Evolutionary conservation across 805 yeast genomes (phyloP).

Genomic region (Jamesozyma spencerorum): DNA sequence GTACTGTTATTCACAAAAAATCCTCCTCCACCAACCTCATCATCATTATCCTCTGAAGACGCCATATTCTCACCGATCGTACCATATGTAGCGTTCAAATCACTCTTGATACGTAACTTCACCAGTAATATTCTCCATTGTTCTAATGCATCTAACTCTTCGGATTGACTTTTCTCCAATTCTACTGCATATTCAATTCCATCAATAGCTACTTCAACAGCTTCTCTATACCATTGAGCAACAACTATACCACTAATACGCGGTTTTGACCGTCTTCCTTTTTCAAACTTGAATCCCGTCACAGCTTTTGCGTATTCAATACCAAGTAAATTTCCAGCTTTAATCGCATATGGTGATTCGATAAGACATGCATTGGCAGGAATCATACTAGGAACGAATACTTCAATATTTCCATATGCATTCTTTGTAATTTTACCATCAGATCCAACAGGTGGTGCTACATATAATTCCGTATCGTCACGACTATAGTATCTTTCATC

Average conservation of each 20-base stretch:
- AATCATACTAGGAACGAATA: conserved; percentile 69
- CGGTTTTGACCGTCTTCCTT: conserved; percentile 45
- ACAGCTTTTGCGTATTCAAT: conserved; percentile 85
- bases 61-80: conserved; percentile 8
- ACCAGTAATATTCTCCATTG: conserved; percentile 26
- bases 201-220: conserved; percentile 25
- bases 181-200: conserved; percentile 21
- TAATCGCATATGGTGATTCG: conserved; percentile 42
- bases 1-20: conserved; percentile 2
- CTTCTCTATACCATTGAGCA: conserved; percentile 40
- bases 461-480: conserved; percentile 64
- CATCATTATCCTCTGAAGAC: conserved; percentile 3
- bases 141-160: conserved; percentile 41
- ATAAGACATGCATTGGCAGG: conserved; percentile 71
- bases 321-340: conserved; percentile 61
- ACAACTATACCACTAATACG: conserved; percentile 69
- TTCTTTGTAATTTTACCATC: conserved; percentile 62
- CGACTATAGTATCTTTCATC: conserved; percentile 64
- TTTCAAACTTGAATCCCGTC: conserved; percentile 70
- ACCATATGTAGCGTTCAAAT: conserved; percentile 43
- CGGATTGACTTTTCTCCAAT: conserved; percentile 34
- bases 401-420: conserved; percentile 75
- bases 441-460: conserved; percentile 51
- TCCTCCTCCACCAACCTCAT: conserved; percentile 8
- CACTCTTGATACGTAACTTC: conserved; percentile 29